Evolutionary conservation across 2,329 filamentous ascomycete species (phyloP).

Genomic region (Akanthomyces dipterigenus): DNA sequence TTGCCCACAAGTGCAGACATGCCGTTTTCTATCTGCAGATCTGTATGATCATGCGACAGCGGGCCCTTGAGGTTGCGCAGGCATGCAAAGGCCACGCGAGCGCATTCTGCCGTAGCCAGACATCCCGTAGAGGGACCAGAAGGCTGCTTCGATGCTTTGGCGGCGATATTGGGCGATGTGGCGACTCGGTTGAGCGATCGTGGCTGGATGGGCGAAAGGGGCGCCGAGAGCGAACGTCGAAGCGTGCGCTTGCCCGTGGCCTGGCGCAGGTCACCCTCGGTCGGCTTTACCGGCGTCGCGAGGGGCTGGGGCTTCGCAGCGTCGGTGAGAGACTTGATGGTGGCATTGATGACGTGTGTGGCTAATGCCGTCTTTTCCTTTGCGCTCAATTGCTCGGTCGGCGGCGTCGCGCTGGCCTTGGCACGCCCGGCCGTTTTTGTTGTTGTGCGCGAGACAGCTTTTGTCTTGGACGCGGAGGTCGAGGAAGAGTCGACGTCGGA

Average conservation of each 20-base stretch:
- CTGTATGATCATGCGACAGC: constrained; percentile 47
- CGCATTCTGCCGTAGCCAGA: constrained; percentile 60
- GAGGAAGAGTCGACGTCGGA: constrained; percentile 23
- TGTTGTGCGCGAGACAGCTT: constrained; percentile 21
- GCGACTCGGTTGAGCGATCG: constrained; percentile 54
- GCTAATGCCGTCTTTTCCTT: constrained; percentile 60
- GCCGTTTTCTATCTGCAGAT: constrained; percentile 65
- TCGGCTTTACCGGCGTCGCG: constrained; percentile 26
- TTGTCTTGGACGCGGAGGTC: constrained; percentile 19
- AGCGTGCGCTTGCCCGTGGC: constrained; percentile 34
- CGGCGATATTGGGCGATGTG: constrained; percentile 40
- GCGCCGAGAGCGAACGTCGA: constrained; percentile 49
- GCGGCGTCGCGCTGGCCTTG: constrained; percentile 20
- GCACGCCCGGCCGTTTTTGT: constrained; percentile 22
- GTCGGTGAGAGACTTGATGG: constrained; percentile 62
- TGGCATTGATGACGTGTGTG: constrained; percentile 65
- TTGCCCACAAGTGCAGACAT: constrained; percentile 64
- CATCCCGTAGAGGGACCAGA: constrained; percentile 34
- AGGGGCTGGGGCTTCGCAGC: constrained; percentile 46
- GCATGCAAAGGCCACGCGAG: constrained; percentile 58
- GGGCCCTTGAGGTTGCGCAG: constrained; percentile 52
- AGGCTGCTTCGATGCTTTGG: constrained; percentile 22
- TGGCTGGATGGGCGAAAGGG: constrained; percentile 55
- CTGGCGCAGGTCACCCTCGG: constrained; percentile 28
- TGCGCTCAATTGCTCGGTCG: constrained; percentile 19